A percentile compares a stretch with the other conserved stretches of the same genome.
phyloP scores from a whole-genome alignment of 768 basidiomycete species.

The Rickenella mellea region DNA sequence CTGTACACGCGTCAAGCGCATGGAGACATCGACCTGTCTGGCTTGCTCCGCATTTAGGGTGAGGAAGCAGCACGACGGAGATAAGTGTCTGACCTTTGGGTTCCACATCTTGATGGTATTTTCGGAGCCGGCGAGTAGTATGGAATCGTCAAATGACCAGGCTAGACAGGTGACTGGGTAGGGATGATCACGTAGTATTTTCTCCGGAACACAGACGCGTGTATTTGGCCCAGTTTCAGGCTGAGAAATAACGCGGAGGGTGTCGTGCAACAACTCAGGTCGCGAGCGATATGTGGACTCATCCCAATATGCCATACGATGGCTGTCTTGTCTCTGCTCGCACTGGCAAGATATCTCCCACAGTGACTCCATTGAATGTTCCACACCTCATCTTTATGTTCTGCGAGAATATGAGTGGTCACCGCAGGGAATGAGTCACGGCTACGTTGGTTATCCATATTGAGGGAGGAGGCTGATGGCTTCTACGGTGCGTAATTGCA shows the following conservation, averaged over 20 bases:
- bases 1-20: conserved; percentile 60
- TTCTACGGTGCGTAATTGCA: conserved; percentile 73
- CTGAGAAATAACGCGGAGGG: conserved; percentile 28
- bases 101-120: conserved; percentile 84
- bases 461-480: conserved; percentile 62
- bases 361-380: conserved; percentile 91
- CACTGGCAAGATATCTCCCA: conserved; percentile 76
- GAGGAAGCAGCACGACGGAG: conserved; percentile 1
- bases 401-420: conserved; percentile 77
- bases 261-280: too few species aligned
- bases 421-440: conserved; percentile 74
- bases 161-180: conserved; percentile 75
- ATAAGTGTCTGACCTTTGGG: conserved; percentile 50
- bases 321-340: conserved; percentile 77
- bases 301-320: conserved; percentile 88
- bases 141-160: conserved; percentile 86
- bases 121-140: conserved; percentile 79
- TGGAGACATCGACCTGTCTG: conserved; percentile 71
- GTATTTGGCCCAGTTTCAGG: conserved; percentile 37
- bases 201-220: conserved; percentile 51
- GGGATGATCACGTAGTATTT: conserved; percentile 64
- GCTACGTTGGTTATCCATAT: conserved; percentile 78
- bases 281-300: too few species aligned
- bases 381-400: conserved; percentile 94
- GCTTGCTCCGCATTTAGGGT: conserved; percentile 4